Conservation (phyloP, 148 eudicot species). For the Rhododendron vialii region DNA sequence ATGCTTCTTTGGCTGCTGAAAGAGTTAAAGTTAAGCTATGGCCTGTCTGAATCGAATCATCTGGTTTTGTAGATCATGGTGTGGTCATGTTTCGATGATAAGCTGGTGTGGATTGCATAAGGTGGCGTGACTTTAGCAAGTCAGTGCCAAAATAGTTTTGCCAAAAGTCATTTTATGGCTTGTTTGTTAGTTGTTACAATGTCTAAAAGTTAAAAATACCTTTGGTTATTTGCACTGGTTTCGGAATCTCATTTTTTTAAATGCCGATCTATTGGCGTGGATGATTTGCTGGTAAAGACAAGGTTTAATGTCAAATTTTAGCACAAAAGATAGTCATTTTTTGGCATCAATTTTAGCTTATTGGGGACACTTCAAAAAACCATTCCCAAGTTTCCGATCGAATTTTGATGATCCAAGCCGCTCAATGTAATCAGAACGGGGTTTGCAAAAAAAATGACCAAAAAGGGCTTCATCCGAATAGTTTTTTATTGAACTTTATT, state of each 20-base stretch:
- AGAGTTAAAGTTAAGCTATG: background rate
- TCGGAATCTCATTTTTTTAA: background rate
- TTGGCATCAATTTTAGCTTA: too few species aligned
- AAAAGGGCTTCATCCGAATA: too few species aligned
- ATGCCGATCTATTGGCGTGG: background rate
- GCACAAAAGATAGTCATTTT: too few species aligned
- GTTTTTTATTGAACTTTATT: too few species aligned
- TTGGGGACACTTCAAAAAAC: too few species aligned
- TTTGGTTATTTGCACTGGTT: too few species aligned
- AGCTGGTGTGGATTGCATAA: background rate
- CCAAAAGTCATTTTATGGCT: background rate
- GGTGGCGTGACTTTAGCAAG: background rate
- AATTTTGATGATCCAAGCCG: too few species aligned
- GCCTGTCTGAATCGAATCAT: background rate
- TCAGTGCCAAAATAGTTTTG: background rate
- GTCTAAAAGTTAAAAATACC: background rate
- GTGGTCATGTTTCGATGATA: background rate
- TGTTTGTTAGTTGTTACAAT: background rate
- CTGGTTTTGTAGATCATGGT: background rate
- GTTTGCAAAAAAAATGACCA: too few species aligned
- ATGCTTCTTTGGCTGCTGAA: background rate
- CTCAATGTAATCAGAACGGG: too few species aligned
- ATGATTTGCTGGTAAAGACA: background rate
- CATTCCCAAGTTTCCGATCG: too few species aligned
- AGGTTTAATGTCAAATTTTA: too few species aligned